Conservation (phyloP, 108 stramenopile species). For the Cyclotella baltica region DNA sequence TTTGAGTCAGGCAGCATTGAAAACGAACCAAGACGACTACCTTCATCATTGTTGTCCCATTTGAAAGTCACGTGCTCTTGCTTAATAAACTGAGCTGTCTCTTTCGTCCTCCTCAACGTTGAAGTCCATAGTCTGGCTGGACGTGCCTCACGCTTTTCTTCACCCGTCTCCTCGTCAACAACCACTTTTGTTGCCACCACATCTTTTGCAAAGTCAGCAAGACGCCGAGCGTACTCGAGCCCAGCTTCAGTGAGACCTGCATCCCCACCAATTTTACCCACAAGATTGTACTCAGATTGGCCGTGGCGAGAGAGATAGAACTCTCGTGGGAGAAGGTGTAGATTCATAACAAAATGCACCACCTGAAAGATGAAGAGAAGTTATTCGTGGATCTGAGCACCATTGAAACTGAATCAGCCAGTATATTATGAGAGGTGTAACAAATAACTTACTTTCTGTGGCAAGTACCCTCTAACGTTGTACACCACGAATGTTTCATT, state of each 20-base stretch:
- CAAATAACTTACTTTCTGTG: constrained; percentile 64
- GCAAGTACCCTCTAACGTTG: constrained; percentile 87
- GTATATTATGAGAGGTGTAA: neutral
- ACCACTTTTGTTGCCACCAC: constrained; percentile 64
- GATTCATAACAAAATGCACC: constrained; percentile 94
- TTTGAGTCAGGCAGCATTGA: neutral
- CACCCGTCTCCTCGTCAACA: constrained; percentile 56
- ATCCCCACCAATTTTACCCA: constrained; percentile 99
- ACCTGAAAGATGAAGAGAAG: constrained; percentile 55
- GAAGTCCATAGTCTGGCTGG: constrained; percentile 97
- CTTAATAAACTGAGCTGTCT: constrained; percentile 94
- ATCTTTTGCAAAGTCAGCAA: constrained; percentile 91
- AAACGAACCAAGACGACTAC: constrained; percentile 8
- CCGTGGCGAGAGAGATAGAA: constrained; percentile 98
- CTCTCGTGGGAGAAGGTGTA: constrained; percentile 86
- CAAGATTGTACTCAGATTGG: constrained; percentile 97
- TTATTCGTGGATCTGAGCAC: neutral
- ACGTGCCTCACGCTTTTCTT: constrained; percentile 45
- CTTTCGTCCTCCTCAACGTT: constrained; percentile 94
- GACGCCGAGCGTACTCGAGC: constrained; percentile 87
- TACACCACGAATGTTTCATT: constrained; percentile 85
- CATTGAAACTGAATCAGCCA: neutral
- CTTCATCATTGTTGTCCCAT: constrained; percentile 82
- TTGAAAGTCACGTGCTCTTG: constrained; percentile 60
- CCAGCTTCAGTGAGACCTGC: constrained; percentile 91